Evolutionary conservation across 192 early-diverging fungal species (phyloP), one percentile per base, ranked within the genome.

Genomic region (Phlyctochytrium arcticum): DNA sequence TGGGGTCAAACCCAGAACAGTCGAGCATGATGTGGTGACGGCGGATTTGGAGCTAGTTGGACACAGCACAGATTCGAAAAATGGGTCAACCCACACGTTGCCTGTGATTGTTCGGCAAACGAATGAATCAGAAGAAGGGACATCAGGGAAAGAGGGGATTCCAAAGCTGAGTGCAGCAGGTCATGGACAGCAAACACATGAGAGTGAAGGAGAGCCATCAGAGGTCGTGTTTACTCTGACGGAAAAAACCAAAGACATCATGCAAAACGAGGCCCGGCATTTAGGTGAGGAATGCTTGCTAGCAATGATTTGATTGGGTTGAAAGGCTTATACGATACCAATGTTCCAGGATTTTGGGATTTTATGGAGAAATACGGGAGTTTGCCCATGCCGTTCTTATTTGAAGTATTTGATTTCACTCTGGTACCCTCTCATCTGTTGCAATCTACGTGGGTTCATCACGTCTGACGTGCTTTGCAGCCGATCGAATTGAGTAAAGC

Each of bases 351-450:
- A 15, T 69, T 84, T 30, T 75, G 72, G 57, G 75, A 78, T 31
- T 91, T 88, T 63, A 64, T 91, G 69, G 71, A 87, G 46, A 82
- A 91, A 58, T 88, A 87, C 48, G 35, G 12, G 44, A 48, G 81
- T 3, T 54, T 84, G 23, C 73, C 86, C 3, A 67, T 90, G 34
- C 71, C 75, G 3, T 72, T 84, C 24, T 62, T 91, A 24, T 73
- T 91, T 7, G 80, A 86, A 48, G 85, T 82, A 19, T 91, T 91
- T 69, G 73, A 69, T 9, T 63, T 60, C 63, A 48, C 62, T 35
- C 39, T 79, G 72, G 76, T 79, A 46, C 36, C 31, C 35, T 57
- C 17, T 24, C 35, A 10, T 36, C 17, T 5, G n/a, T 15, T 53
- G 1, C 50, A 44, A 44, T 12, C 15, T 44, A 0, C 42, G 21